Evolutionary conservation across 169 alveolate species (phyloP).

Genomic region (Plasmodium chabaudi): DNA sequence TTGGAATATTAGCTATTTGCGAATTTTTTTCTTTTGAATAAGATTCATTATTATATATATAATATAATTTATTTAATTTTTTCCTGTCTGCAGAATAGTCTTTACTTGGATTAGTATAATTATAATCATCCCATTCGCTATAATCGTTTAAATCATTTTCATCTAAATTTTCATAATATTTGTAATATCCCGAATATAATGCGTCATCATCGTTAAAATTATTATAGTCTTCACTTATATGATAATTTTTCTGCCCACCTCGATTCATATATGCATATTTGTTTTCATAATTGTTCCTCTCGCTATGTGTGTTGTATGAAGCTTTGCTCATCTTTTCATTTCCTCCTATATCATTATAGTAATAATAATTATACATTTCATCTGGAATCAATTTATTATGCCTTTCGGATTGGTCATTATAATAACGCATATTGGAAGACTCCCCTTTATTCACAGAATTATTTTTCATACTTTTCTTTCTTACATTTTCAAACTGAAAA

Average conservation of each 20-base stretch:
- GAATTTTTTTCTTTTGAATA: not conserved
- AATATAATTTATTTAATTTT: not conserved
- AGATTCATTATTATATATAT: not conserved
- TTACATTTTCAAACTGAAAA: not conserved
- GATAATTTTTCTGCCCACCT: not conserved
- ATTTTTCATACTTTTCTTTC: not conserved
- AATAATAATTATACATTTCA: slow-evolving; percentile 2
- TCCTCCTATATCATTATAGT: not conserved
- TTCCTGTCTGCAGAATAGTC: not conserved
- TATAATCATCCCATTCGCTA: not conserved
- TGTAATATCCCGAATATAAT: not conserved
- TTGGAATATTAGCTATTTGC: not conserved
- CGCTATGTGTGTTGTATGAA: not conserved
- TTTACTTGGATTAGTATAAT: not conserved
- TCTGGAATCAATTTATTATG: not conserved
- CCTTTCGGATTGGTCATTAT: not conserved
- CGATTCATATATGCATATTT: not conserved
- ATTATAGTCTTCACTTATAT: not conserved
- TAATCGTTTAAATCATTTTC: slow-evolving; percentile 1
- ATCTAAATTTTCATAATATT: not conserved
- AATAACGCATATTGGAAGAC: not conserved
- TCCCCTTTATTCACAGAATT: not conserved
- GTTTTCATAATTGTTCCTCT: not conserved
- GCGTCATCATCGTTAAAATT: not conserved
- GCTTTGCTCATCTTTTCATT: not conserved